phyloP scores from a whole-genome alignment of 495 filamentous ascomycete genomes.

The Aspergillus taichungensis region DNA sequence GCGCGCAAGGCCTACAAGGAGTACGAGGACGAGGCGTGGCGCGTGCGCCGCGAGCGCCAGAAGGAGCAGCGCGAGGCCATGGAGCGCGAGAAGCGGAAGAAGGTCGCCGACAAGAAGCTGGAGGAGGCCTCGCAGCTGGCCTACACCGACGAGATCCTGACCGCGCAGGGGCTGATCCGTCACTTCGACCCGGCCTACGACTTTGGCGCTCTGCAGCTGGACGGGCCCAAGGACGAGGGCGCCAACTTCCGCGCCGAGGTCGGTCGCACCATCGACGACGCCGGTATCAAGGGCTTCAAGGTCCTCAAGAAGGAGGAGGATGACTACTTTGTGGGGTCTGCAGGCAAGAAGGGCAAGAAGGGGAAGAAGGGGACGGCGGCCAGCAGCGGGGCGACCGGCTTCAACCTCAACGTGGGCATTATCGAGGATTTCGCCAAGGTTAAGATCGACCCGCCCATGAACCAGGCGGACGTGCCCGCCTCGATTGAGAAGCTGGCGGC shows the following conservation, averaged over 20 bases:
- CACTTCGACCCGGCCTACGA: constrained; percentile 80
- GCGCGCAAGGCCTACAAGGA: constrained; percentile 66
- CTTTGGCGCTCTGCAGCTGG: constrained; percentile 46
- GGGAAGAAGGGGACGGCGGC: constrained; percentile 59
- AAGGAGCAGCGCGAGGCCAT: constrained; percentile 70
- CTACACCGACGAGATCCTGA: constrained; percentile 83
- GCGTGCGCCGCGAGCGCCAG: constrained; percentile 66
- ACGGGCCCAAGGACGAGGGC: constrained; percentile 56
- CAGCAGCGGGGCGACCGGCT: constrained; percentile 40
- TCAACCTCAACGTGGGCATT: constrained; percentile 79
- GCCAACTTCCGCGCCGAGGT: constrained; percentile 67
- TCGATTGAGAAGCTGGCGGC: constrained; percentile 79
- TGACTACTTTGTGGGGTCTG: constrained; percentile 71
- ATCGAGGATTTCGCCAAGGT: constrained; percentile 82
- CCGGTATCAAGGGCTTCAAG: constrained; percentile 66
- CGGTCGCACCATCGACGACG: constrained; percentile 71
- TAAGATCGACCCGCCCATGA: constrained; percentile 78
- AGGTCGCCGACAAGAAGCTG: constrained; percentile 73
- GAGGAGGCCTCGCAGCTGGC: constrained; percentile 86
- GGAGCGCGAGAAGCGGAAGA: constrained; percentile 64
- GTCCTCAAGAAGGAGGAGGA: constrained; percentile 80
- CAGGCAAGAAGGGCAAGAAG: constrained; percentile 89
- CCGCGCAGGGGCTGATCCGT: constrained; percentile 73
- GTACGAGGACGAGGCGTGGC: constrained; percentile 71
- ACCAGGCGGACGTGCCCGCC: constrained; percentile 66